Conservation (phyloP, 2,329 filamentous ascomycete species). For the Alternaria incomplexa region DNA sequence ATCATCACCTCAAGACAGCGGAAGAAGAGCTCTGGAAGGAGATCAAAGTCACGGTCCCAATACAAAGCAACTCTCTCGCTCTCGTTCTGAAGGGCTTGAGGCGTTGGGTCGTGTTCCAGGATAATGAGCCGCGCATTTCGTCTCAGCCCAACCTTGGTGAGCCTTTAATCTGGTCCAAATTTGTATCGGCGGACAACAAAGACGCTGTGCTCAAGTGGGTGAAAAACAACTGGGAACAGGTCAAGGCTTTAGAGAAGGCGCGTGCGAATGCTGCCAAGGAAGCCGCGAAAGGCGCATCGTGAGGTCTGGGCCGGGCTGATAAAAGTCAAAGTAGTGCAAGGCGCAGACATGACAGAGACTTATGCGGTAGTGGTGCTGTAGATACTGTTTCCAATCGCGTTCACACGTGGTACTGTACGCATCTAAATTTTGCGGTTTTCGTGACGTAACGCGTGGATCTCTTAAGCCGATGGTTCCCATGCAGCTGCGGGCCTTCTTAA, state of each 20-base stretch:
- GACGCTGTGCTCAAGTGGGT: conserved; percentile 38
- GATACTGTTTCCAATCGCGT: neutral
- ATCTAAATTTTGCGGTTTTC: conserved; percentile 8
- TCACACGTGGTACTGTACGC: neutral
- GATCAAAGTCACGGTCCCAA: conserved; percentile 50
- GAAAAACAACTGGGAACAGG: conserved; percentile 34
- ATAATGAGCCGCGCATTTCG: conserved; percentile 27
- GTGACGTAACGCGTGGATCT: conserved; percentile 10
- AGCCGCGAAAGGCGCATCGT: conserved; percentile 3
- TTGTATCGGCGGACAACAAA: conserved; percentile 15
- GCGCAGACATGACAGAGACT: neutral
- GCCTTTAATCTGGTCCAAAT: conserved; percentile 29
- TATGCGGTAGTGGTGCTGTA: neutral
- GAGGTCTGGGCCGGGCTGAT: neutral
- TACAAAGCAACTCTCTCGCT: conserved; percentile 31
- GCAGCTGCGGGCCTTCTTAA: conserved; percentile 5
- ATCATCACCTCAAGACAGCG: conserved; percentile 47
- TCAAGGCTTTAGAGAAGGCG: conserved; percentile 40
- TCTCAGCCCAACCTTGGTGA: conserved; percentile 18
- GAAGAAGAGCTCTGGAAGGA: conserved; percentile 52
- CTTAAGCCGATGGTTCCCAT: conserved; percentile 32
- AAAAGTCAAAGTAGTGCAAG: neutral
- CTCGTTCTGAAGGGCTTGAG: conserved; percentile 37
- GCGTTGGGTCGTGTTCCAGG: conserved; percentile 42
- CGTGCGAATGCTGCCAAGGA: conserved; percentile 21